Evolutionary conservation across 2,329 filamentous ascomycete genomes (phyloP).

Genomic region (Fusarium staphyleae): DNA sequence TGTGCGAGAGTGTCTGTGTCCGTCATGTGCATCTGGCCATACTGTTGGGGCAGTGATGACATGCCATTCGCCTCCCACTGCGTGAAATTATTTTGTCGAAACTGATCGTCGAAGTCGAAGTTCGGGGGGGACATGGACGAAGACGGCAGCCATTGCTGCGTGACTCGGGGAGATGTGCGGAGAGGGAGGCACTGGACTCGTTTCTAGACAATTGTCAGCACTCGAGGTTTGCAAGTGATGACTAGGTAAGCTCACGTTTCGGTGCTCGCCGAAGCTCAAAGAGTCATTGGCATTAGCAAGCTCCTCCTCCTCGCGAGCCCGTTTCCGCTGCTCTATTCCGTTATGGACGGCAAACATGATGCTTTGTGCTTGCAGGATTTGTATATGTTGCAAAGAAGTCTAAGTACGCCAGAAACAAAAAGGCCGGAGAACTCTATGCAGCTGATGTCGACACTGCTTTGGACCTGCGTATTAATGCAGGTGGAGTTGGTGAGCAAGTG

Average conservation of each 20-base stretch:
- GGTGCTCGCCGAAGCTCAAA: conserved; percentile 58
- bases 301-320: conserved; percentile 55
- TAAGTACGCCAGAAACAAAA: neutral
- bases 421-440: conserved; percentile 15
- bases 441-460: conserved; percentile 23
- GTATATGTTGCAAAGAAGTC: conserved; percentile 5
- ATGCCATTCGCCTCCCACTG: conserved; percentile 41
- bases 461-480: conserved; percentile 37
- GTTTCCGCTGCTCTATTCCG: conserved; percentile 52
- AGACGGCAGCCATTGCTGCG: conserved; percentile 42
- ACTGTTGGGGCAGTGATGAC: conserved; percentile 27
- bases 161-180: conserved; percentile 52
- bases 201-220: conserved; percentile 53
- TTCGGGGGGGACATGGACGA: conserved; percentile 51
- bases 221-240: neutral
- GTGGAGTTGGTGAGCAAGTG: conserved; percentile 33
- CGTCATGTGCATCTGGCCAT: conserved; percentile 61
- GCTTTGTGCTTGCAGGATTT: conserved; percentile 9
- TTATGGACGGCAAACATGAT: conserved; percentile 50
- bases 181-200: conserved; percentile 61
- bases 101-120: conserved; percentile 50
- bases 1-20: conserved; percentile 43
- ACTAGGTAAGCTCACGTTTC: conserved; percentile 52
- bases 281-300: conserved; percentile 45
- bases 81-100: conserved; percentile 43